Percentiles rank a stretch among this genome's conserved stretches.
Evolutionary conservation across 164 flowering plant genomes (phyloP).

Genomic region (Dillenia suffruticosa): DNA sequence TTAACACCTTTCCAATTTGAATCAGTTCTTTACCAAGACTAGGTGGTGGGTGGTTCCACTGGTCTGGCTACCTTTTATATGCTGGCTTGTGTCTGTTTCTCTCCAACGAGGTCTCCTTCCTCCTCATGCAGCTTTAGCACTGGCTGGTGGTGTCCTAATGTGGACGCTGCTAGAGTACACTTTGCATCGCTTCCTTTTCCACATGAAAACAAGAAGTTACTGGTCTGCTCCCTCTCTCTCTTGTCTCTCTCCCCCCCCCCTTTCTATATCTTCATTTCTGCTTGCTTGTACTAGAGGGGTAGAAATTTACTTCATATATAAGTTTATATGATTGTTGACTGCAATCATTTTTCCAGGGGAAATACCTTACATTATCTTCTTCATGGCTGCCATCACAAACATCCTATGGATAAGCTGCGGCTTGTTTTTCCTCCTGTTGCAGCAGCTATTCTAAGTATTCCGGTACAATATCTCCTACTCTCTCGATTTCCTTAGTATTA

Average conservation of each 20-base stretch:
- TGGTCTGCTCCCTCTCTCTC: slow-evolving; percentile 43
- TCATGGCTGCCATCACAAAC: slow-evolving; percentile 99
- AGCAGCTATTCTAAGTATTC: slow-evolving; percentile 63
- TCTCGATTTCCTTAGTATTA: neutral
- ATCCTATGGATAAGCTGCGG: slow-evolving; percentile 90
- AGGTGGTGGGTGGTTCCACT: slow-evolving; percentile 79
- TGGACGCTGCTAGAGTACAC: slow-evolving; percentile 85
- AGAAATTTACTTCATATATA: neutral
- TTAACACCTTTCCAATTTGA: slow-evolving; percentile 7
- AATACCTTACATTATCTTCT: slow-evolving; percentile 91
- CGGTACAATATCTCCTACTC: slow-evolving; percentile 38
- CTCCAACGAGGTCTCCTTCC: slow-evolving; percentile 45
- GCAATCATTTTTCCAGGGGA: slow-evolving; percentile 46
- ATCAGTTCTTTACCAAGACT: slow-evolving; percentile 74
- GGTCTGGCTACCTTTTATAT: slow-evolving; percentile 79
- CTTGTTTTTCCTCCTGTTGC: slow-evolving; percentile 97
- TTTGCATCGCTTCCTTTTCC: slow-evolving; percentile 90
- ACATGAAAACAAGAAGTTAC: slow-evolving; percentile 76
- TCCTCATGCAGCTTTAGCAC: slow-evolving; percentile 35
- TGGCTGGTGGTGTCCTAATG: slow-evolving; percentile 50
- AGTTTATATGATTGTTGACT: neutral
- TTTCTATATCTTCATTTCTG: neutral
- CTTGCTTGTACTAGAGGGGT: neutral
- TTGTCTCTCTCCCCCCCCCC: neutral
- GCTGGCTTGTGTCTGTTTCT: slow-evolving; percentile 43